phyloP scores from a whole-genome alignment of 495 filamentous ascomycete species.

The Hypoxylon lenormandii region DNA sequence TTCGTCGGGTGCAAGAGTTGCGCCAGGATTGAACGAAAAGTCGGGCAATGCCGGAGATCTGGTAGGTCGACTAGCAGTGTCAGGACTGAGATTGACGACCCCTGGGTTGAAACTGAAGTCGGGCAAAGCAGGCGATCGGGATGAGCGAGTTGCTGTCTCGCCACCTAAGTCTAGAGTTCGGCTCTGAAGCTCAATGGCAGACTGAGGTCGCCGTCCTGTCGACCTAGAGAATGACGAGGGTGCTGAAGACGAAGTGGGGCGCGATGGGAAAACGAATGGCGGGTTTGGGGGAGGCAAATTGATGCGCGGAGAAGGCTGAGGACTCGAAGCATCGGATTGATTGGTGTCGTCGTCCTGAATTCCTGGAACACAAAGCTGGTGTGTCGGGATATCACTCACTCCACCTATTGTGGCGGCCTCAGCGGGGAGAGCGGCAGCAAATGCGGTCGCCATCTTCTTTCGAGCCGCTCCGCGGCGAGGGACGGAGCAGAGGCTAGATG shows the following conservation, averaged over 20 bases:
- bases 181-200: slow-evolving; percentile 57
- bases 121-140: slow-evolving; percentile 65
- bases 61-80: slow-evolving; percentile 28
- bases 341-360: slow-evolving; percentile 34
- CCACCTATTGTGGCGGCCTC: slow-evolving; percentile 46
- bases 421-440: slow-evolving; percentile 53
- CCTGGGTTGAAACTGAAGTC: slow-evolving; percentile 75
- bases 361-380: slow-evolving; percentile 36
- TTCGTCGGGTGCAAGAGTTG: slow-evolving; percentile 41
- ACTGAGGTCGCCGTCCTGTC: slow-evolving; percentile 61
- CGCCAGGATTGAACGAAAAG: slow-evolving; percentile 55
- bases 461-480: slow-evolving; percentile 63
- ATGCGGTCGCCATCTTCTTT: slow-evolving; percentile 60
- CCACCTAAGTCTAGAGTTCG: slow-evolving; percentile 29
- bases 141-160: slow-evolving; percentile 36
- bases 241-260: slow-evolving; percentile 58
- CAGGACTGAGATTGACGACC: slow-evolving; percentile 49
- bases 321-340: slow-evolving; percentile 35
- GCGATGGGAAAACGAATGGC: slow-evolving; percentile 76
- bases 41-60: slow-evolving; percentile 53
- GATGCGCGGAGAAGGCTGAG: slow-evolving; percentile 54
- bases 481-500: slow-evolving; percentile 54
- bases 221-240: slow-evolving; percentile 61
- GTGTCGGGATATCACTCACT: slow-evolving; percentile 48
- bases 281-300: slow-evolving; percentile 72